These are phyloP conservation scores for Posidonia oceanica DNA, from an alignment of 116 monocot species.

Conservation along the genomic window DNA sequence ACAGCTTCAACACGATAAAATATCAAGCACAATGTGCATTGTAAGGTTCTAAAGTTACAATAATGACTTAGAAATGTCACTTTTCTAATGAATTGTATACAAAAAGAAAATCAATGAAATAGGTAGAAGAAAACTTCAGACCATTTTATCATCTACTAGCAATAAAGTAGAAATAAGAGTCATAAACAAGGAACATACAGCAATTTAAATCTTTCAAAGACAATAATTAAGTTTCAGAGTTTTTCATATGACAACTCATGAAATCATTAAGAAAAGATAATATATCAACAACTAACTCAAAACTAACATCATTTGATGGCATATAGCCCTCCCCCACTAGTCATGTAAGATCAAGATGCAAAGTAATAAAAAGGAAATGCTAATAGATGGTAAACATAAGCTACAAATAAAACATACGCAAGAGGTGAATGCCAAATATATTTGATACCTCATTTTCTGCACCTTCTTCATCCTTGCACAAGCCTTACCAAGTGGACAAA, in stretches of 20 bases:
- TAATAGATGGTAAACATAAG: too few species aligned
- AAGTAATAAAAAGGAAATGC: background rate
- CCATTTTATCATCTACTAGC: too few species aligned
- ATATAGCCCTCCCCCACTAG: background rate
- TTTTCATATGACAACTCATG: background rate
- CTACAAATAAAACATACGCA: too few species aligned
- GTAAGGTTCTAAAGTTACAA: too few species aligned
- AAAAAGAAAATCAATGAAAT: background rate
- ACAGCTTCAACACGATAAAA: constrained; percentile 43
- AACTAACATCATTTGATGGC: background rate
- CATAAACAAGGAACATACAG: background rate
- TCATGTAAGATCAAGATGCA: background rate
- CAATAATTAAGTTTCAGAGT: too few species aligned
- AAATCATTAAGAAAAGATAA: background rate
- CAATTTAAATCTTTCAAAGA: background rate
- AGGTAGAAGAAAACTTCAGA: background rate
- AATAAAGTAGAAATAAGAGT: too few species aligned
- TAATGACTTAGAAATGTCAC: too few species aligned
- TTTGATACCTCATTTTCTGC: constrained; percentile 80
- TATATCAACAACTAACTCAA: too few species aligned
- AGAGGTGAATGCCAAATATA: background rate
- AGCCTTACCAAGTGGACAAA: constrained; percentile 93
- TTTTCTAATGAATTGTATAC: too few species aligned
- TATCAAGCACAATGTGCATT: background rate
- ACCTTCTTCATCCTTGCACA: constrained; percentile 97